Percentiles rank a stretch among this genome's conserved stretches.
phyloP scores from a whole-genome alignment of 1,284 basidiomycete species.

The Rhodotorula sp. region DNA sequence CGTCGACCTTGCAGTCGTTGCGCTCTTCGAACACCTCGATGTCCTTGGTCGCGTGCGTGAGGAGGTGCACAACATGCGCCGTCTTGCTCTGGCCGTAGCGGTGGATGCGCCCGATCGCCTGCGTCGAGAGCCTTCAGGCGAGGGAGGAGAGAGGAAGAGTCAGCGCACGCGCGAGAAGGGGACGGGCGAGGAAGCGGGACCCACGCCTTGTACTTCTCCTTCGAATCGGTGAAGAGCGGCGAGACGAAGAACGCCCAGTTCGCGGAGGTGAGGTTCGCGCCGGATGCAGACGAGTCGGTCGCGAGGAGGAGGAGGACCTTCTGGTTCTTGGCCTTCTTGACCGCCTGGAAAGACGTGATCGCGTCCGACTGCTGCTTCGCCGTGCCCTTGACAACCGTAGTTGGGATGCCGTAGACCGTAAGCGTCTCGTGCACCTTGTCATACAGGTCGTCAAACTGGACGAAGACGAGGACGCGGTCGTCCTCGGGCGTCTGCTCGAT shows the following conservation, averaged over 20 bases:
- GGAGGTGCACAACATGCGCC: slow-evolving; percentile 77
- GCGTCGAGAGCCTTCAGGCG: slow-evolving; percentile 57
- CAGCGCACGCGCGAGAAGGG: background rate
- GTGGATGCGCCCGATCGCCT: slow-evolving; percentile 79
- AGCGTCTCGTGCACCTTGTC: slow-evolving; percentile 85
- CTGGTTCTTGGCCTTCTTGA: background rate
- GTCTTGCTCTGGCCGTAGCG: slow-evolving; percentile 75
- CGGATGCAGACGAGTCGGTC: slow-evolving; percentile 87
- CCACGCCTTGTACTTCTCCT: slow-evolving; percentile 78
- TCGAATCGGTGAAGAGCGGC: slow-evolving; percentile 72
- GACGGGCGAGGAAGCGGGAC: slow-evolving; percentile 52
- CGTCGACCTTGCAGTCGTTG: slow-evolving; percentile 15
- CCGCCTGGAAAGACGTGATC: slow-evolving; percentile 78
- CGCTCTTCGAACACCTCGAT: slow-evolving; percentile 65
- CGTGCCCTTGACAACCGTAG: slow-evolving; percentile 77
- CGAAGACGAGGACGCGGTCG: slow-evolving; percentile 85
- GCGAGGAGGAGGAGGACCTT: slow-evolving; percentile 85
- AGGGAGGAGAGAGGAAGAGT: background rate
- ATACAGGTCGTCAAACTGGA: slow-evolving; percentile 90
- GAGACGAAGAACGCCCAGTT: slow-evolving; percentile 95
- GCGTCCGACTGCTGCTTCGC: slow-evolving; percentile 67
- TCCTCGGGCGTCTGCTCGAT: slow-evolving; percentile 71
- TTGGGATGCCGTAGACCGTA: slow-evolving; percentile 67
- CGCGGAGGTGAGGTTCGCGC: slow-evolving; percentile 78
- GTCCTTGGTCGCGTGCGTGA: slow-evolving; percentile 82